These are phyloP conservation scores for Fusarium torulosum DNA, from an alignment of 2,329 filamentous ascomycete species.

Conservation along the genomic window DNA sequence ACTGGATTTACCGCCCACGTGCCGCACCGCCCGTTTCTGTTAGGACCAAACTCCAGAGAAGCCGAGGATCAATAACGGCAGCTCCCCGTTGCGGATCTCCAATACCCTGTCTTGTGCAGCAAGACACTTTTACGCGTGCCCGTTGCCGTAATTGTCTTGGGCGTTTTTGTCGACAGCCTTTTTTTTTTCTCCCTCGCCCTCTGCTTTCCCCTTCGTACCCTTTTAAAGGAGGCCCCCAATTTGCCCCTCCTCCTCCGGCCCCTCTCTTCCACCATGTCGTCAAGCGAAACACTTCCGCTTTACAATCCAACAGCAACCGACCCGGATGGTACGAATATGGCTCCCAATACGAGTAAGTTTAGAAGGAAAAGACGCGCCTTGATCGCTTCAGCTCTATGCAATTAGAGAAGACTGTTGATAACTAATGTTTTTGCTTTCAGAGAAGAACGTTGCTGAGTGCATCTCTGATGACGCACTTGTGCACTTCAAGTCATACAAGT, in stretches of 20 bases:
- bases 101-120: constrained; percentile 16
- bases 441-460: constrained; percentile 73
- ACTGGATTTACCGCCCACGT: constrained; percentile 31
- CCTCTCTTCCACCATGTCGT: constrained; percentile 49
- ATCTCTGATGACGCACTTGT: constrained; percentile 91
- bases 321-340: constrained; percentile 50
- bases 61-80: constrained; percentile 15
- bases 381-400: background rate
- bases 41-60: constrained; percentile 16
- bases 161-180: constrained; percentile 20
- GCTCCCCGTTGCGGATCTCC: constrained; percentile 10
- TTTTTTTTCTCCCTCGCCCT: constrained; percentile 28
- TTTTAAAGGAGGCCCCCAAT: constrained; percentile 43
- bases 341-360: constrained; percentile 52
- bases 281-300: constrained; percentile 52
- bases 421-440: constrained; percentile 41
- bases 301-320: constrained; percentile 48
- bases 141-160: constrained; percentile 30
- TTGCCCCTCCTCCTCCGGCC: constrained; percentile 45
- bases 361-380: background rate
- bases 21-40: constrained; percentile 33
- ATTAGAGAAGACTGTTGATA: constrained; percentile 1
- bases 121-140: constrained; percentile 19
- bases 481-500: constrained; percentile 96
- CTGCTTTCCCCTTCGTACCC: constrained; percentile 17